Evolutionary conservation across 129 eudicot genomes (phyloP).

Genomic region (Tagetes patula): DNA sequence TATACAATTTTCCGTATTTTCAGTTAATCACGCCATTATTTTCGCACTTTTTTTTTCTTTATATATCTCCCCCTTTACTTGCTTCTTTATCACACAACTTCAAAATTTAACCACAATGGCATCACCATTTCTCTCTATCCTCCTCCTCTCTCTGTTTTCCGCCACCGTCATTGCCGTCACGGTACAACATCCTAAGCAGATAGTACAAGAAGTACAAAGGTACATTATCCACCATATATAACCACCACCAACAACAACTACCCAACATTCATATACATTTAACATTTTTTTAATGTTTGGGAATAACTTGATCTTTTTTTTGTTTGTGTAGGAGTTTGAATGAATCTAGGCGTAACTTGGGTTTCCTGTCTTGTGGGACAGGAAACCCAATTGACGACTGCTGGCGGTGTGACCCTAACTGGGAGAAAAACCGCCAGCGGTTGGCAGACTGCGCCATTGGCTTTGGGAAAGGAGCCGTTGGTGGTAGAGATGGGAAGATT

Average conservation of each 20-base stretch:
- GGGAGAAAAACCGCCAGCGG: slow-evolving; percentile 67
- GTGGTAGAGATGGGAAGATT: slow-evolving; percentile 63
- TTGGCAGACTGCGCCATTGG: slow-evolving; percentile 80
- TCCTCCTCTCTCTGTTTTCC: slow-evolving; percentile 42
- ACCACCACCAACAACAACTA: background rate
- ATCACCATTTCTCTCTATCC: slow-evolving; percentile 29
- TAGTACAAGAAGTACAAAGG: slow-evolving; percentile 71
- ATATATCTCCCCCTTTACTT: slow-evolving; percentile 36
- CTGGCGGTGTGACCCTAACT: slow-evolving; percentile 79
- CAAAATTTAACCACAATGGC: slow-evolving; percentile 14
- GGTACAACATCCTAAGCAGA: slow-evolving; percentile 50
- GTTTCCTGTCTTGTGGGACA: slow-evolving; percentile 62
- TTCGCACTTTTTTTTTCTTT: slow-evolving; percentile 37
- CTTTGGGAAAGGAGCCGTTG: slow-evolving; percentile 66
- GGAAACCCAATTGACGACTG: slow-evolving; percentile 85
- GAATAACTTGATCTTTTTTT: slow-evolving; percentile 13
- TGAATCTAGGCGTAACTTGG: slow-evolving; percentile 67
- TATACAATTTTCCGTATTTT: slow-evolving; percentile 32
- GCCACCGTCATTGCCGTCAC: slow-evolving; percentile 42
- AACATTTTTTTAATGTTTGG: background rate
- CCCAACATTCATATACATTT: background rate
- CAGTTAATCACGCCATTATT: slow-evolving; percentile 59
- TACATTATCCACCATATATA: slow-evolving; percentile 11
- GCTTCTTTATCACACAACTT: slow-evolving; percentile 24
- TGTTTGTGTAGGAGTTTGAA: slow-evolving; percentile 53